Base-by-base conservation (phyloP, 257 asterid species). In the Solanum ahanhuiri region DNA sequence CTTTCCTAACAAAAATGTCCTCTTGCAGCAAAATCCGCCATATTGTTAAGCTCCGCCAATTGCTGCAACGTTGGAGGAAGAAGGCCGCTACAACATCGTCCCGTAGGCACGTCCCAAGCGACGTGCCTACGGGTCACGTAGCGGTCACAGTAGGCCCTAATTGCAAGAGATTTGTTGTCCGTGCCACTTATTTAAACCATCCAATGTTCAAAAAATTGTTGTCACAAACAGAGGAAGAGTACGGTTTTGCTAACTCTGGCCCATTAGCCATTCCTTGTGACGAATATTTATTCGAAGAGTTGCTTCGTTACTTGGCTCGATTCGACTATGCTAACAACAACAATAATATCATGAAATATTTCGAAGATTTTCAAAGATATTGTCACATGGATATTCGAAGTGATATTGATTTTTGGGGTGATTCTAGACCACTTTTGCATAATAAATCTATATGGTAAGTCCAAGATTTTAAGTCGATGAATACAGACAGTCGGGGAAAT, bases 241-340 rank as follows among this genome's bases (percentile, higher is more conserved):
- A 87, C 33, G 96, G 94, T 72, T 93, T 92, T 37, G 48, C 88
- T 12, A 93, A 89, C 34, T 71, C 88, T 7, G 96, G 96, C 12
- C 96, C 92, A 63, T 72, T 93, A 64, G 87, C 90, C 35, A 92
- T 93, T 86, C 96, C 96, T 18, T 93, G 96, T 67, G 94, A 90
- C 8, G 94, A 93, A 67, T 81, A 88, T 6, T 22, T 89, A 51
- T 93, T 93, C 12, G 94, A 92, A 77, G 91, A 89, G 8, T 86
- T 92, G 8, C 88, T 93, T 12, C 77, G 88, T 85, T 83, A 60
- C 88, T 17, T 93, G 91, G 89, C 92, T 69, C 91, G 90, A 12
- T 33, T 64, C 7, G 87, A 88, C 41, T 89, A 89, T 2, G 14
- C 43, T 35, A 71, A 84, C 12, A 67, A 75, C 48, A 85, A 82